phyloP scores from a whole-genome alignment of 1,139 yeast species.

The Meyerozyma smithsonii region DNA sequence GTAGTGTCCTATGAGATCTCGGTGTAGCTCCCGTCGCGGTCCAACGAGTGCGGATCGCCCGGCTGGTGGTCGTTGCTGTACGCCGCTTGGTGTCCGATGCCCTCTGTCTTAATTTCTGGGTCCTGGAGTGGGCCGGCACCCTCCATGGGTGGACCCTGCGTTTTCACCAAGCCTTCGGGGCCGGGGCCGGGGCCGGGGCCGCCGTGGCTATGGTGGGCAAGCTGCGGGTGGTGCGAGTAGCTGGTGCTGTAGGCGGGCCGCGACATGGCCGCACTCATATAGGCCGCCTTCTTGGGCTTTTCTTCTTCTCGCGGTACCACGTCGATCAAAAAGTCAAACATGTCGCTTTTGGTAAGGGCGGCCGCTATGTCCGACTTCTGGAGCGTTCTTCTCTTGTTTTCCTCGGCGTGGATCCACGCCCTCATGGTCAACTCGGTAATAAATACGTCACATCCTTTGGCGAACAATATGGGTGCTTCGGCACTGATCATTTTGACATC shows the following conservation, averaged over 20 bases:
- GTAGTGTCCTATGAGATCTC: too few relatives aligned
- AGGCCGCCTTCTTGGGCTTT: constrained; percentile 38
- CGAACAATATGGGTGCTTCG: constrained; percentile 94
- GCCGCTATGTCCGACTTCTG: constrained; percentile 95
- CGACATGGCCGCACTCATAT: background rate
- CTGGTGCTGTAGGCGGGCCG: background rate
- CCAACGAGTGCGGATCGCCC: background rate
- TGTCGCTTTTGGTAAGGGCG: constrained; percentile 89
- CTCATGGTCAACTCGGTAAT: constrained; percentile 96
- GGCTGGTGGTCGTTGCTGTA: background rate
- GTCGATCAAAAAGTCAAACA: constrained; percentile 95
- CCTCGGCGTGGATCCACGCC: constrained; percentile 98
- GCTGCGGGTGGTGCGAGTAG: background rate
- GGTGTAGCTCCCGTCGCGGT: background rate
- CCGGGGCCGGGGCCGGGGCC: background rate
- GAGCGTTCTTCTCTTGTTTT: constrained; percentile 85
- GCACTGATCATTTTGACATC: constrained; percentile 97
- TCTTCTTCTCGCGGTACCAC: constrained; percentile 87
- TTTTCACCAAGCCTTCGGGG: background rate
- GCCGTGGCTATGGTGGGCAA: background rate
- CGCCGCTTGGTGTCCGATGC: background rate
- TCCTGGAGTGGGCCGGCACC: background rate
- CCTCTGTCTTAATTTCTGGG: background rate
- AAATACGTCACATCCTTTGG: constrained; percentile 95
- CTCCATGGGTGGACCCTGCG: too few relatives aligned